phyloP scores from a whole-genome alignment of 176 grass and related monocot genomes.

The Avena atlantica region DNA sequence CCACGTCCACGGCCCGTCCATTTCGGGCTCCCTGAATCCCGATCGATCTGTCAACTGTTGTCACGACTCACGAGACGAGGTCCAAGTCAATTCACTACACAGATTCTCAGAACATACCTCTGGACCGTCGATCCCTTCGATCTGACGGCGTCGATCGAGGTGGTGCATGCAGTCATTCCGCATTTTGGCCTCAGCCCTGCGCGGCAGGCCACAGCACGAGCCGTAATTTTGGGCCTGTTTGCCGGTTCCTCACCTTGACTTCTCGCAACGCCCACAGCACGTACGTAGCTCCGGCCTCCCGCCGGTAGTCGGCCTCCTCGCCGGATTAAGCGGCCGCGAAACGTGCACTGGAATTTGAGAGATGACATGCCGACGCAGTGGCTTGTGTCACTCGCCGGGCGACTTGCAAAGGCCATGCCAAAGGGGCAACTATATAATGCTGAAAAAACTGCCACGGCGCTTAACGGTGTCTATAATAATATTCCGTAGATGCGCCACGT shows the following conservation, averaged over 20 bases:
- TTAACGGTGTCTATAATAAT: too few relatives aligned
- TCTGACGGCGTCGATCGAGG: not conserved
- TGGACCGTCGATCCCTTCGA: conserved; percentile 30
- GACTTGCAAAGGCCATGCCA: too few relatives aligned
- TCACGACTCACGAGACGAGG: not conserved
- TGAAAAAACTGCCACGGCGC: too few relatives aligned
- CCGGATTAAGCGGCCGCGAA: not conserved
- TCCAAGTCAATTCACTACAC: not conserved
- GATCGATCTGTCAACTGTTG: not conserved
- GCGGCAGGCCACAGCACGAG: not conserved
- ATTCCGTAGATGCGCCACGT: too few relatives aligned
- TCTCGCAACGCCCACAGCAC: not conserved
- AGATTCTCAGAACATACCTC: not conserved
- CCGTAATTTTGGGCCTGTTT: conserved; percentile 27
- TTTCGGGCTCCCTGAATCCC: conserved; percentile 14
- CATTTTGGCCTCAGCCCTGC: not conserved
- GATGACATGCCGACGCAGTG: too few relatives aligned
- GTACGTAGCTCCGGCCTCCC: not conserved
- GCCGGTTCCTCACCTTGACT: not conserved
- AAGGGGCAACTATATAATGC: too few relatives aligned
- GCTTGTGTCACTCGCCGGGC: too few relatives aligned
- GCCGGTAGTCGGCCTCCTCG: not conserved
- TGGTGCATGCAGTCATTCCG: not conserved
- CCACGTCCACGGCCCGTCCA: not conserved
- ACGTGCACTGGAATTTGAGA: conserved; percentile 26